phyloP scores from a whole-genome alignment of 257 asterid genomes.

The Henckelia pumila region DNA sequence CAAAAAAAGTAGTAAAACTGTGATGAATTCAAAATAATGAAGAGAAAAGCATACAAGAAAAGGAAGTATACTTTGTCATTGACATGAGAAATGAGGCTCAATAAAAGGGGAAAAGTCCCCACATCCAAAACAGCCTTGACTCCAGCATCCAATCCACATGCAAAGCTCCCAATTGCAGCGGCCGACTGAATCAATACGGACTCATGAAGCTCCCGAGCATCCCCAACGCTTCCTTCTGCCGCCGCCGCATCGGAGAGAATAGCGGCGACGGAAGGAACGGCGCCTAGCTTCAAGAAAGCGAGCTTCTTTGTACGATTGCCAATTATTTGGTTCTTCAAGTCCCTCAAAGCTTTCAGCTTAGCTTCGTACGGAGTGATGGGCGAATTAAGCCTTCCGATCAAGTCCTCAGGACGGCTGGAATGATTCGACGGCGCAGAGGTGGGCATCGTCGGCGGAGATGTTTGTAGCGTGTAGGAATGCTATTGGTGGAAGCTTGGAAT shows the following conservation, averaged over 20 bases:
- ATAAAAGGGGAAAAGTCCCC: constrained; percentile 67
- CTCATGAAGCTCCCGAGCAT: constrained; percentile 40
- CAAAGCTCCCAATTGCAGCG: constrained; percentile 85
- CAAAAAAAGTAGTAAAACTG: constrained; percentile 3
- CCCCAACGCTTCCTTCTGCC: constrained; percentile 24
- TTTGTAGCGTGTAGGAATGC: neutral
- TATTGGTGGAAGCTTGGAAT: constrained; percentile 5
- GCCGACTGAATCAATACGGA: constrained; percentile 66
- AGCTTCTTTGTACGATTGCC: constrained; percentile 89
- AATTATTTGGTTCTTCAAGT: constrained; percentile 82
- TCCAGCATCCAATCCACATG: constrained; percentile 84
- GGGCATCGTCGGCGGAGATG: constrained; percentile 48
- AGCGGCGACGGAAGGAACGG: constrained; percentile 67
- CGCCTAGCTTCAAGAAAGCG: constrained; percentile 75
- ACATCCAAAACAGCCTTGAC: constrained; percentile 82
- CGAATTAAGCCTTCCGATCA: constrained; percentile 59
- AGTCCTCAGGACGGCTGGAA: constrained; percentile 61
- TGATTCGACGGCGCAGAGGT: constrained; percentile 51
- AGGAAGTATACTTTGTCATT: constrained; percentile 60
- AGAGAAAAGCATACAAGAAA: neutral
- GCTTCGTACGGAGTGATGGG: constrained; percentile 36
- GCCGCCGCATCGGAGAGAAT: constrained; percentile 49
- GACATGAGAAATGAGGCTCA: constrained; percentile 56
- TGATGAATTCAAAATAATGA: constrained; percentile 1
- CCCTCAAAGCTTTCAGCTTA: constrained; percentile 73